Evolutionary conservation across 176 grass and related monocot genomes (phyloP).

Genomic region (Aegilops speltoides): DNA sequence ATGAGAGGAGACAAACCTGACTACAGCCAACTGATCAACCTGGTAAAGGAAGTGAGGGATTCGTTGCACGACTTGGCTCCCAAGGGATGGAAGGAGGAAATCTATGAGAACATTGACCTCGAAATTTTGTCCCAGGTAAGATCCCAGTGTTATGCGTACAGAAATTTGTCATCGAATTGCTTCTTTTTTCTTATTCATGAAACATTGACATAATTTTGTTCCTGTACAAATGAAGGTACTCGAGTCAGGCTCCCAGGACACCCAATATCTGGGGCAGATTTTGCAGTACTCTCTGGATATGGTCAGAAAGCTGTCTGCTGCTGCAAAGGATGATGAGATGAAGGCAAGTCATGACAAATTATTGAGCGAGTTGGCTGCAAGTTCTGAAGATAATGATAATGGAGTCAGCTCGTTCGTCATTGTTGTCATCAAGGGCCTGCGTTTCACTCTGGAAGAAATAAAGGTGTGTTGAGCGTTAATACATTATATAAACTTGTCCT

Average conservation of each 20-base stretch:
- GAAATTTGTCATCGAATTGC: neutral
- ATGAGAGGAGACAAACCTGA: conserved; percentile 73
- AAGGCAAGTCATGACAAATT: conserved; percentile 66
- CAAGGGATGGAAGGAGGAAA: conserved; percentile 71
- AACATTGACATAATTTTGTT: conserved; percentile 15
- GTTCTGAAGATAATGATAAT: conserved; percentile 47
- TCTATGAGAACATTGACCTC: conserved; percentile 74
- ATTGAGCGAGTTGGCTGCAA: conserved; percentile 61
- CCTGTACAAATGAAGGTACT: conserved; percentile 52
- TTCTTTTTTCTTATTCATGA: neutral
- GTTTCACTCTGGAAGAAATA: conserved; percentile 90
- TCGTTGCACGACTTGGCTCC: conserved; percentile 84
- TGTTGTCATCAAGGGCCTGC: conserved; percentile 76
- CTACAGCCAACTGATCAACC: conserved; percentile 60
- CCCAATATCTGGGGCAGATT: conserved; percentile 70
- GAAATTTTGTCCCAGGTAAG: conserved; percentile 91
- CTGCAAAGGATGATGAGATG: conserved; percentile 78
- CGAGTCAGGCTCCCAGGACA: conserved; percentile 54
- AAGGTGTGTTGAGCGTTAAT: conserved; percentile 43
- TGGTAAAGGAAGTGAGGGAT: conserved; percentile 89
- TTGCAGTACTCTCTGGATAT: conserved; percentile 69
- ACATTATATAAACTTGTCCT: neutral
- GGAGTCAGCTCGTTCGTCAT: conserved; percentile 57
- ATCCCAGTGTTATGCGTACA: neutral
- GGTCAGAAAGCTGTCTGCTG: conserved; percentile 62